Evolutionary conservation across 208 protist genomes (phyloP), one percentile per base, ranked within the genome.

Genomic region (Trypanosoma avium): DNA sequence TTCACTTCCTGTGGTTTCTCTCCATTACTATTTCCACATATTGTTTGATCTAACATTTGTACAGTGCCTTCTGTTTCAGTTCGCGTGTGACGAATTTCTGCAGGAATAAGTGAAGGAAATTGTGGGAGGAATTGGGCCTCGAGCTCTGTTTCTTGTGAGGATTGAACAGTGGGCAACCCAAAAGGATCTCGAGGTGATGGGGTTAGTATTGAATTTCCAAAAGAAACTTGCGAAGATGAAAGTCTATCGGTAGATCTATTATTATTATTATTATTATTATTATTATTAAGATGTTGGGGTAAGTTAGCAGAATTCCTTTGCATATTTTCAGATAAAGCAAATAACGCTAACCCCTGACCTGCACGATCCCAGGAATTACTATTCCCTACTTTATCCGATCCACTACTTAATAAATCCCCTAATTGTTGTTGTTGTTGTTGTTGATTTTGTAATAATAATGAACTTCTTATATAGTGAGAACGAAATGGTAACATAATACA

Each of bases 401-500:
- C 48, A 12, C 12, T 30, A 32, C 21, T 32, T 33, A 54, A 30
- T 24, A 27, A 3, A 19, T 30, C 48, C 8, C 45, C n/a, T 9
- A 21, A 50, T 27, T 22, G n/a, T 21, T 13, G n/a, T n/a, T n/a
- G n/a, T 61, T 45, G n/a, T 22, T 13, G 0, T n/a, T 35, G 49
- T 60, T 32, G 7, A 4, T 19, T 5, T 61, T 40, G 21, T 33
- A 43, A 9, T 38, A 47, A n/a, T 8, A n/a, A n/a, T n/a, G n/a
- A n/a, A n/a, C n/a, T n/a, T n/a, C n/a, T n/a, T n/a, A n/a, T n/a
- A n/a, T 30, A 27, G 27, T 12, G 36, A 2, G 62, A 46, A 19
- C 67, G 64, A 50, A 71, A 70, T 10, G 82, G 63, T 29, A 84
- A 35, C 21, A 82, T 60, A 24, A 84, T 72, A 22, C 69, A 73